Base-by-base conservation (phyloP, 2,329 filamentous ascomycete species). In the Colletotrichum sidae region DNA sequence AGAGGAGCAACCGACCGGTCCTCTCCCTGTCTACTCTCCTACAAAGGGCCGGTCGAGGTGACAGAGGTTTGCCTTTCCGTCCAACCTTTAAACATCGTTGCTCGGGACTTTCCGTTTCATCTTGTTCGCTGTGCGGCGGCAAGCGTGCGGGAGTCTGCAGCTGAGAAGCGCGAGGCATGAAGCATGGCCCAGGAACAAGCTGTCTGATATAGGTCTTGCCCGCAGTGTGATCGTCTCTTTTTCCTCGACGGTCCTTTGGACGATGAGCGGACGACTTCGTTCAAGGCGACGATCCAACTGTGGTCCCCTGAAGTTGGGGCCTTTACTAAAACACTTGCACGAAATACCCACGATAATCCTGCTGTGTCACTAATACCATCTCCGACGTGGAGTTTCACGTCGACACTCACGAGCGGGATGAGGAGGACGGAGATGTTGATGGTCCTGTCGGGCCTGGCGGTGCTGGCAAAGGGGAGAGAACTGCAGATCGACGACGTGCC, bases 401-500 rank as follows among this genome's bases (percentile, higher is more conserved):
- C 25, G 1, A 25, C 25, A 39, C 6, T 25, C 2, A 34, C 4
- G 33, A 37, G 25, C 25, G 13, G 5, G 10, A 68, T 57, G 38
- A 79, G 77, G 75, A 77, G 71, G 68, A 38, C 67, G 10, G 69
- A 69, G 55, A 65, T 69, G 38, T 55, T 74, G 63, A 71, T 72
- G 62, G 65, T 76, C 57, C 56, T 75, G 44, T 72, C 72, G 38
- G 72, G 73, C 69, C 70, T 78, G 59, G 69, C 70, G 41, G 67
- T 71, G n/a, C 50, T 74, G 53, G 71, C 70, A 42, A 56, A 68
- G 8, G 73, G 74, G 34, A 74, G 77, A 39, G 72, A 72, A 37
- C 70, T 81, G 41, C 73, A 72, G 15, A 70, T 75, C 11, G 70
- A 77, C 25, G 75, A 78, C 34, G 76, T 81, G 13, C 79, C 79